Conservation (phyloP, 805 yeast genomes). For the Cyberlindnera mrakii region DNA sequence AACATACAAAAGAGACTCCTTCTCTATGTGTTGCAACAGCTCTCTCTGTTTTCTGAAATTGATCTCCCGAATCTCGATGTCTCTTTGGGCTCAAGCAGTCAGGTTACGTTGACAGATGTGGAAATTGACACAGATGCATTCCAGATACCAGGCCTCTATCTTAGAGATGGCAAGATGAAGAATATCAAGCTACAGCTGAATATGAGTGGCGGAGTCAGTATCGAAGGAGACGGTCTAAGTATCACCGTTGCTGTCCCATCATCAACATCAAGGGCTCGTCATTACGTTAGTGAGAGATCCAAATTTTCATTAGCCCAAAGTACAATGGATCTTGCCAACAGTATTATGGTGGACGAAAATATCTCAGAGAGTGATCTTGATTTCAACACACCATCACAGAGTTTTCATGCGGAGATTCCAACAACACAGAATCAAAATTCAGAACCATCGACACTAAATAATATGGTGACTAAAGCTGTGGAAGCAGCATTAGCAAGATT, state of each 20-base stretch:
- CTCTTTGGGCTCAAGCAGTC: slow-evolving; percentile 53
- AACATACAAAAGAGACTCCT: slow-evolving; percentile 78
- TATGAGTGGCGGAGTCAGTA: slow-evolving; percentile 63
- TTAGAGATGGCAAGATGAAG: slow-evolving; percentile 57
- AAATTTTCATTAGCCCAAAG: slow-evolving; percentile 61
- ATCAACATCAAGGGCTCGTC: slow-evolving; percentile 1
- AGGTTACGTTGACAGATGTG: slow-evolving; percentile 52
- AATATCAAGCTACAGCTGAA: slow-evolving; percentile 53
- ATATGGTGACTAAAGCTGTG: slow-evolving; percentile 56
- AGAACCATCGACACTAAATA: slow-evolving; percentile 37
- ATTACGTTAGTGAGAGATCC: slow-evolving; percentile 18
- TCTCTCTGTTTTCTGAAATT: slow-evolving; percentile 74
- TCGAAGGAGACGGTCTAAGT: slow-evolving; percentile 52
- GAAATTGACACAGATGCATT: slow-evolving; percentile 68
- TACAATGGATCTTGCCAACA: slow-evolving; percentile 65
- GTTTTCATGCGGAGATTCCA: slow-evolving; percentile 17
- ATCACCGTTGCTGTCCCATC: slow-evolving; percentile 35
- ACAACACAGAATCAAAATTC: slow-evolving; percentile 12
- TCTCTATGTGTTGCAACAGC: slow-evolving; percentile 72
- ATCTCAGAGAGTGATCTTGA: slow-evolving; percentile 10
- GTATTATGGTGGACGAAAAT: slow-evolving; percentile 27
- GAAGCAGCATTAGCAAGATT: slow-evolving; percentile 63
- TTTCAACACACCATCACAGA: slow-evolving; percentile 6
- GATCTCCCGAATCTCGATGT: slow-evolving; percentile 81
- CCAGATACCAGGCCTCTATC: slow-evolving; percentile 53